Percentiles rank a stretch among this genome's conserved stretches.
phyloP scores from a whole-genome alignment of 1,284 basidiomycete species.

The Amylostereum chailletii region DNA sequence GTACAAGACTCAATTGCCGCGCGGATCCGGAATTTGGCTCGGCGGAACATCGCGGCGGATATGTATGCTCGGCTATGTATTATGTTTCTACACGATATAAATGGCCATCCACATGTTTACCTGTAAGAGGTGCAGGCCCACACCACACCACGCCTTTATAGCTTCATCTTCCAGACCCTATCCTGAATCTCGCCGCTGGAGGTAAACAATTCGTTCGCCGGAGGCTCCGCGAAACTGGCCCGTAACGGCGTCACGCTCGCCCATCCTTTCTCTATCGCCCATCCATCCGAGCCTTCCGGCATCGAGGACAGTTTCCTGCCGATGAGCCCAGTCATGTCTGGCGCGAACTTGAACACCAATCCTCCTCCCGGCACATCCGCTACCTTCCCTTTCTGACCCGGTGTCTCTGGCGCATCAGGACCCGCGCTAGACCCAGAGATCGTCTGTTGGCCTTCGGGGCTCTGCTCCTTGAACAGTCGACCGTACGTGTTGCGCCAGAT shows the following conservation, averaged over 20 bases:
- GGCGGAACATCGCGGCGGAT: too few relatives aligned
- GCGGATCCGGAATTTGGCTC: too few relatives aligned
- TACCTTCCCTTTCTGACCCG: conserved; percentile 4
- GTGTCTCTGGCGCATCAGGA: conserved; percentile 27
- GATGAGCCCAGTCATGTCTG: conserved; percentile 67
- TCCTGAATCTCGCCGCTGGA: conserved; percentile 23
- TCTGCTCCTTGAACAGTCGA: conserved; percentile 54
- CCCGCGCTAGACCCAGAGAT: conserved; percentile 27
- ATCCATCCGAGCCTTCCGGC: conserved; percentile 74
- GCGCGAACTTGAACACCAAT: conserved; percentile 75
- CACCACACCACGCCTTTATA: conserved; percentile 20
- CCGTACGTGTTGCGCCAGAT: conserved; percentile 76
- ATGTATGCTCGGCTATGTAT: too few relatives aligned
- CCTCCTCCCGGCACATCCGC: conserved; percentile 21
- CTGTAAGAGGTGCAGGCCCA: too few relatives aligned
- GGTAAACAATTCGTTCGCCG: conserved; percentile 15
- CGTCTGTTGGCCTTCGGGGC: conserved; percentile 12
- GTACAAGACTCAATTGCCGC: too few relatives aligned
- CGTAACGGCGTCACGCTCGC: conserved; percentile 70
- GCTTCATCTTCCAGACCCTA: conserved; percentile 45
- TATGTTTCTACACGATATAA: too few relatives aligned
- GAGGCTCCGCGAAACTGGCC: conserved; percentile 64
- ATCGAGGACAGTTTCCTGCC: conserved; percentile 48
- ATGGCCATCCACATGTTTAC: too few relatives aligned
- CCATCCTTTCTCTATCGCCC: conserved; percentile 62